Conservation (phyloP, 1,284 basidiomycete genomes). For the Jaminaea rosea region DNA sequence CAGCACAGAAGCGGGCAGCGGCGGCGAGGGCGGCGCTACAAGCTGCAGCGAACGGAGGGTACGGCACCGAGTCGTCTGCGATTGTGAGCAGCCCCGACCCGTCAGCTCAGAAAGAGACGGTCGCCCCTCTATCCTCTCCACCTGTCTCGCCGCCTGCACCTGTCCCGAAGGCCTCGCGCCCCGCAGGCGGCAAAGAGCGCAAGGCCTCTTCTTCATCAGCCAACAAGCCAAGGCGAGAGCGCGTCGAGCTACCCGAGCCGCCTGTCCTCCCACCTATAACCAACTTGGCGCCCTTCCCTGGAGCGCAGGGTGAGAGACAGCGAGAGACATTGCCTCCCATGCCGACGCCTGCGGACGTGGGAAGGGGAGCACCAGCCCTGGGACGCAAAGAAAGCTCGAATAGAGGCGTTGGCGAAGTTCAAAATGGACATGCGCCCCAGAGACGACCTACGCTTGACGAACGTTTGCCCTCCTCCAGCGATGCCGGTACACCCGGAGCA, state of each 20-base stretch:
- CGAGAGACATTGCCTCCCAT: conserved; percentile 17
- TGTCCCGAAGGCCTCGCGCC: neutral
- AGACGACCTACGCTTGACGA: conserved; percentile 7
- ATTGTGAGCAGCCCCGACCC: neutral
- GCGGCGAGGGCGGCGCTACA: conserved; percentile 2
- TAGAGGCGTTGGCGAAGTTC: conserved; percentile 16
- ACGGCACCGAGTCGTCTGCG: neutral
- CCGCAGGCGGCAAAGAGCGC: no score
- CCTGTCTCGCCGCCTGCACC: no score
- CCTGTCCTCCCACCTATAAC: conserved; percentile 24
- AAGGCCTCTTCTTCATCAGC: no score
- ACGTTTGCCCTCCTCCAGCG: neutral
- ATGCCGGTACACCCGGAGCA: neutral
- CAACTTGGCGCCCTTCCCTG: conserved; percentile 24
- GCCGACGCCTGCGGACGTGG: conserved; percentile 10
- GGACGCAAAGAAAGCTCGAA: conserved; percentile 12
- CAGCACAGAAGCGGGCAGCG: conserved; percentile 20
- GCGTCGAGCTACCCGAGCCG: conserved; percentile 15
- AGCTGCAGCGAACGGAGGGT: neutral
- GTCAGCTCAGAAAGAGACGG: no score
- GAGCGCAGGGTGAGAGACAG: conserved; percentile 7
- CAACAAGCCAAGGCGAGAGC: conserved; percentile 1
- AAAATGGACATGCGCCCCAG: conserved; percentile 13
- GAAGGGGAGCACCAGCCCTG: conserved; percentile 2
- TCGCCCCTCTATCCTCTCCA: no score